phyloP scores from a whole-genome alignment of 2,329 filamentous ascomycete species.

The Domatiomyces catenatus region DNA sequence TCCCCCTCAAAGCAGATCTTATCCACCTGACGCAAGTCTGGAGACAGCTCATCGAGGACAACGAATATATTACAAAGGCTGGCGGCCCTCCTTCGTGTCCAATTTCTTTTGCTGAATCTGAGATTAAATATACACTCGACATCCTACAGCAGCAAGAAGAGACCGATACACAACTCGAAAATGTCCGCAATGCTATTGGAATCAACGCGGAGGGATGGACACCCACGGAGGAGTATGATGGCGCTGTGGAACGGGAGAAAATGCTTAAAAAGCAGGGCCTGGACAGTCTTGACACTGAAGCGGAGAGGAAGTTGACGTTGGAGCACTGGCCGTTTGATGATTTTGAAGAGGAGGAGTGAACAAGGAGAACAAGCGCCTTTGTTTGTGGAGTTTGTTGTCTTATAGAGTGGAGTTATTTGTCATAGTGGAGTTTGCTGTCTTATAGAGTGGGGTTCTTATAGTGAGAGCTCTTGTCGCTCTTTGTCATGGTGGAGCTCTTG shows the following conservation, averaged over 20 bases:
- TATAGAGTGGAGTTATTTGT: too few relatives aligned
- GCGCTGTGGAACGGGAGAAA: constrained; percentile 9
- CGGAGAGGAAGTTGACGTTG: constrained; percentile 6
- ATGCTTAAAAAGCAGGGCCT: constrained; percentile 14
- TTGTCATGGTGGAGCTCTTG: too few relatives aligned
- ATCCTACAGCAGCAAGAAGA: constrained; percentile 13
- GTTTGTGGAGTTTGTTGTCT: too few relatives aligned
- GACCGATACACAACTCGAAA: constrained; percentile 15
- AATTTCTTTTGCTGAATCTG: constrained; percentile 8
- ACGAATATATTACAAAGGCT: background rate
- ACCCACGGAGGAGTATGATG: constrained; percentile 15
- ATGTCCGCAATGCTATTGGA: constrained; percentile 12
- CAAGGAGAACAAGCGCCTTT: too few relatives aligned
- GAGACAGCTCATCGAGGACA: constrained; percentile 4
- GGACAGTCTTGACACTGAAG: constrained; percentile 7
- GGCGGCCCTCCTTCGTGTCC: constrained; percentile 7
- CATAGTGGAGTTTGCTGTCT: too few relatives aligned
- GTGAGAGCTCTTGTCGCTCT: too few relatives aligned
- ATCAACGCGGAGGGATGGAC: constrained; percentile 17
- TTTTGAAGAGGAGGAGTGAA: background rate
- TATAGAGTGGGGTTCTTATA: too few relatives aligned
- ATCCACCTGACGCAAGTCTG: constrained; percentile 15
- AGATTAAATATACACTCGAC: constrained; percentile 6
- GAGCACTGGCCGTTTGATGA: constrained; percentile 14
- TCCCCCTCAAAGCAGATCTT: constrained; percentile 17